Evolutionary conservation across 768 basidiomycete species (phyloP).

Genomic region (Amanita rubescens): DNA sequence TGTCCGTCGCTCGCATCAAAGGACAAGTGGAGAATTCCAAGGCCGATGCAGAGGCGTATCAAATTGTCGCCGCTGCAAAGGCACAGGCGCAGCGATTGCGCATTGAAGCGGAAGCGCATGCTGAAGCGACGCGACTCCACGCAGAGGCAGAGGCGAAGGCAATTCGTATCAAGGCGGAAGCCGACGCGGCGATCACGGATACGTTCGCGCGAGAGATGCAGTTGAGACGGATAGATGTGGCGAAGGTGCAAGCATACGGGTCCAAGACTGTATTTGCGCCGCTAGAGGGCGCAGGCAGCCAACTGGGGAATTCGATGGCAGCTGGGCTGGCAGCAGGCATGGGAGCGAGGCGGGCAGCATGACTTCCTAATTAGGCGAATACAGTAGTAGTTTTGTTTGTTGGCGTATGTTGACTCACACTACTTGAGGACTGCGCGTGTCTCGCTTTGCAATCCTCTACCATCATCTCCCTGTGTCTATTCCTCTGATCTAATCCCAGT

Average conservation of each 20-base stretch:
- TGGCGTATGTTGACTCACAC: conserved; percentile 26
- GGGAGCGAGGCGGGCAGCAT: conserved; percentile 32
- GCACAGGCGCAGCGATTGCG: conserved; percentile 63
- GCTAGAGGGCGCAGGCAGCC: conserved; percentile 47
- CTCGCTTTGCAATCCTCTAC: conserved; percentile 21
- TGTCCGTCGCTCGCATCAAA: conserved; percentile 71
- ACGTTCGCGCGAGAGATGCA: conserved; percentile 74
- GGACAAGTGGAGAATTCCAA: conserved; percentile 56
- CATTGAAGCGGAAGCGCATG: conserved; percentile 72
- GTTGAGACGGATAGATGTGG: conserved; percentile 56
- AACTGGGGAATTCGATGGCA: conserved; percentile 56
- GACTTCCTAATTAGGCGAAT: conserved; percentile 1
- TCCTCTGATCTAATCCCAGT: conserved; percentile 5
- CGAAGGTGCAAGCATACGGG: conserved; percentile 59
- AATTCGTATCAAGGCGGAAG: conserved; percentile 52
- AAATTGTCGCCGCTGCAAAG: conserved; percentile 64
- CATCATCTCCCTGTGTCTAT: conserved; percentile 9
- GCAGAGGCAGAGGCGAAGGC: conserved; percentile 73
- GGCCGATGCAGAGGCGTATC: conserved; percentile 73
- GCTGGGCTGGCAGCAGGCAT: conserved; percentile 65
- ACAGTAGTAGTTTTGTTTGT: conserved; percentile 23
- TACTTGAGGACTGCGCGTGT: conserved; percentile 33
- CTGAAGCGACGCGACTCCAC: conserved; percentile 67
- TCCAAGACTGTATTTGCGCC: conserved; percentile 64
- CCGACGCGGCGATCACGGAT: conserved; percentile 55